Conservation (phyloP, 2,329 filamentous ascomycete species). For the Beauveria sp. region DNA sequence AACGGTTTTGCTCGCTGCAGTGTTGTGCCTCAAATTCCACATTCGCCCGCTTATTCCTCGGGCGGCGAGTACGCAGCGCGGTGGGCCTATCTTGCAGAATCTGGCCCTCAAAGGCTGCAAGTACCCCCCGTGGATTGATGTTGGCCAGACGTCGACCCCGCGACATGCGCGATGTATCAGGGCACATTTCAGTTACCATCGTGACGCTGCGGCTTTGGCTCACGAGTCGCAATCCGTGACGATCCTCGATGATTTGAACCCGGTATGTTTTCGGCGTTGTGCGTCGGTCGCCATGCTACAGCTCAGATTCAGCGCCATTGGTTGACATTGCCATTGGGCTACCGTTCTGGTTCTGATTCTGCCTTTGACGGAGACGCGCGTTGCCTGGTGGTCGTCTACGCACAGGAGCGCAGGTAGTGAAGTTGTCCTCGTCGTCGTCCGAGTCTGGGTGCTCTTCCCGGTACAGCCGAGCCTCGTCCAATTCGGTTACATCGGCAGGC, state of each 20-base stretch:
- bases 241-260: not conserved
- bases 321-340: slow-evolving; percentile 50
- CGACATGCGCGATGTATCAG: not conserved
- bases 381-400: slow-evolving; percentile 37
- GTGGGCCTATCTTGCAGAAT: not conserved
- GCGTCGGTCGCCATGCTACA: slow-evolving; percentile 26
- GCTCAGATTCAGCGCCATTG: slow-evolving; percentile 50
- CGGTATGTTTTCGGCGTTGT: not conserved
- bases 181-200: not conserved
- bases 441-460: slow-evolving; percentile 46
- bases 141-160: not conserved
- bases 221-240: not conserved
- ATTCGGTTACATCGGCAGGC: slow-evolving; percentile 68
- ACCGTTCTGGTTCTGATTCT: slow-evolving; percentile 45
- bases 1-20: too few species aligned
- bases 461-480: slow-evolving; percentile 67
- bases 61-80: not conserved
- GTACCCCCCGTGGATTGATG: too few species aligned
- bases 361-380: slow-evolving; percentile 34
- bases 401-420: slow-evolving; percentile 32
- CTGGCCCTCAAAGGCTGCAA: not conserved
- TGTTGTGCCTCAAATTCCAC: too few species aligned
- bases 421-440: slow-evolving; percentile 50
- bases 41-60: not conserved
- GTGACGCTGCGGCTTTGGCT: not conserved